These are phyloP conservation scores for Rhodotorula kratochvilovae DNA, from an alignment of 768 basidiomycete genomes.

Conservation along the genomic window DNA sequence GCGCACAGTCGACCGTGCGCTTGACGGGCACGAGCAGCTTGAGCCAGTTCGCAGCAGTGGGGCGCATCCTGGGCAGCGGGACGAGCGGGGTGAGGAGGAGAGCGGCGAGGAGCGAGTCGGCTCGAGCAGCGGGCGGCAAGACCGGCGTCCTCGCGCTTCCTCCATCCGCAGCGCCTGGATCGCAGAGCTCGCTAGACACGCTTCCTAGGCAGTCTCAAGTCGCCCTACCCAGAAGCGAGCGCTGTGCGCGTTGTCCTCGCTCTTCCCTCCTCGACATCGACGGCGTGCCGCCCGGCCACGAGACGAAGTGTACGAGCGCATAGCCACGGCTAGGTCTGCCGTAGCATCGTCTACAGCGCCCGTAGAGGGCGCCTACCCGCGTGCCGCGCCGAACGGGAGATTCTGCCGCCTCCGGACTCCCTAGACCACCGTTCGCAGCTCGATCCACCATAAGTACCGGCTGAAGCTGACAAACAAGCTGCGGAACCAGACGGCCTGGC, in stretches of 20 bases:
- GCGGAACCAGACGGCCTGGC: slow-evolving; percentile 50
- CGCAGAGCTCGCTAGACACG: no score
- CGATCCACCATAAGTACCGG: slow-evolving; percentile 50
- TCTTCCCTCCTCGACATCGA: no score
- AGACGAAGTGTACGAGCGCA: no score
- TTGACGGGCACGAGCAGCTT: slow-evolving; percentile 94
- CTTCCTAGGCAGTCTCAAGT: no score
- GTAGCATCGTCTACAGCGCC: no score
- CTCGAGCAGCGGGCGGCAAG: neutral
- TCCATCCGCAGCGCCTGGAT: neutral
- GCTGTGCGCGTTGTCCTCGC: no score
- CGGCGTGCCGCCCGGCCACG: no score
- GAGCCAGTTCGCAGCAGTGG: slow-evolving; percentile 65
- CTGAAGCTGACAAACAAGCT: slow-evolving; percentile 46
- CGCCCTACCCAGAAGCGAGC: no score
- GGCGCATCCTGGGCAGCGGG: slow-evolving; percentile 57
- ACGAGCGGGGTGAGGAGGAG: neutral
- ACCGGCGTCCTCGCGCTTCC: neutral
- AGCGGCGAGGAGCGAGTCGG: neutral
- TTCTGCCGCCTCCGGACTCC: no score
- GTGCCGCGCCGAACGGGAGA: no score
- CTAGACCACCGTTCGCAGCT: neutral
- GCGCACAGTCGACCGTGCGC: slow-evolving; percentile 93
- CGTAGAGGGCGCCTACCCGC: no score
- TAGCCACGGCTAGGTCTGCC: no score